phyloP scores from a whole-genome alignment of 352 stramenopile genomes.

The Pythium utonaiense region DNA sequence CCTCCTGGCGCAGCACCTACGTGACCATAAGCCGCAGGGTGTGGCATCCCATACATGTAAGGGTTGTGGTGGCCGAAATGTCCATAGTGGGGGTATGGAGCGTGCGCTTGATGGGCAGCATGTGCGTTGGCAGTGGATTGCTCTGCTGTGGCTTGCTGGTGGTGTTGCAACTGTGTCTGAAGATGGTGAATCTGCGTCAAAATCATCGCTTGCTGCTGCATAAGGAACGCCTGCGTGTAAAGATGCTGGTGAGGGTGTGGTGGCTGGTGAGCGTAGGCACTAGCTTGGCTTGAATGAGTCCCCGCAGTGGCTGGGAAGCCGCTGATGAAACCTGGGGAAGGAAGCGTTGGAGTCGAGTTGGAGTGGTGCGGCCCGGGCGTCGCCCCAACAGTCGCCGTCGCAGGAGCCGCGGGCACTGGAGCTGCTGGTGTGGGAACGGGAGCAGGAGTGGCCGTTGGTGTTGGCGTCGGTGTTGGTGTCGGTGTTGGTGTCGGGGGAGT shows the following conservation, averaged over 20 bases:
- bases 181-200: constrained; percentile 82
- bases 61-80: constrained; percentile 30
- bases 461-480: constrained; percentile 3
- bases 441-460: background rate
- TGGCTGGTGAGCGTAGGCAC: background rate
- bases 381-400: constrained; percentile 5
- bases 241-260: constrained; percentile 32
- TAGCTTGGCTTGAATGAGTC: constrained; percentile 8
- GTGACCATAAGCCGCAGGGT: constrained; percentile 14
- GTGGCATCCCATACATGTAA: constrained; percentile 21
- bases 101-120: constrained; percentile 6
- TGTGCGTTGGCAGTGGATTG: background rate
- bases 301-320: constrained; percentile 2
- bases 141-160: constrained; percentile 8
- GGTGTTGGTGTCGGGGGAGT: constrained; percentile 2
- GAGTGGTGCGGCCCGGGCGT: background rate
- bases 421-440: background rate
- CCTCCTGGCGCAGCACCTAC: background rate
- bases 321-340: constrained; percentile 20
- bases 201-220: constrained; percentile 78
- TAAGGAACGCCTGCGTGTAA: constrained; percentile 57
- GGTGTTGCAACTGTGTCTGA: constrained; percentile 47
- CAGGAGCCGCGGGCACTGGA: constrained; percentile 1
- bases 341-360: constrained; percentile 7
- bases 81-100: constrained; percentile 4